Evolutionary conservation across 768 basidiomycete genomes (phyloP), one percentile per base, ranked within the genome.

Genomic region (Cystobasidium onofrii): DNA sequence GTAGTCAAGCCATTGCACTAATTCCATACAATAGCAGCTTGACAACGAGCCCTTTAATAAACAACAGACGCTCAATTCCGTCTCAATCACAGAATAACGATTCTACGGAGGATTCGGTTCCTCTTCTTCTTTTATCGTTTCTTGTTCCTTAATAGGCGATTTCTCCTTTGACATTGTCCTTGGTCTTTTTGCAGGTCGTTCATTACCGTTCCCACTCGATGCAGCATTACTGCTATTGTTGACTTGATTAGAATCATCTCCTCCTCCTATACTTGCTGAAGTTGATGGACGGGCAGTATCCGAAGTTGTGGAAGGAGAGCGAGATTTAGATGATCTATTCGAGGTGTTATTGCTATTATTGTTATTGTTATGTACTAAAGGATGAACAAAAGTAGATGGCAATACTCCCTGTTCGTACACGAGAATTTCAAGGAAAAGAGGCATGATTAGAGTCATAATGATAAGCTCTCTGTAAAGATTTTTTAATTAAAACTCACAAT

Each of bases 291-390:
- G 39, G 39, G 39, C 39, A 39, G 25, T 29, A 17, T 69, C 66
- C 20, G 66, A 44, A 57, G 66, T 69, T 7, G 60, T 64, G 3
- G 57, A 63, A 23, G 71, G 63, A 6, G 71, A 73, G 46, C 71
- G 63, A 44, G 71, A 66, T 62, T 25, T 39, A 29, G 57, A 34
- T 15, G 33, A 33, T 69, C 66, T 69, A 27, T 44, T 33, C 4
- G 60, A 41, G 39, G 6, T 39, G 39, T 39, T 39, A 23, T 34
- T 20, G 27, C 20, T 34, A 13, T 44, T n/a, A n/a, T 39, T 39
- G 39, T 39, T 39, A 23, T 34, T 20, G 27, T 31, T 34, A 13
- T 44, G 60, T 62, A 73, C 60, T 29, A 60, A 12, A 13, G 36
- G 43, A 29, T 43, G 60, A 64, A 63, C 64, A 62, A 41, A 36